phyloP scores from a whole-genome alignment of 306 rosid species.

The Sesbania bispinosa region DNA sequence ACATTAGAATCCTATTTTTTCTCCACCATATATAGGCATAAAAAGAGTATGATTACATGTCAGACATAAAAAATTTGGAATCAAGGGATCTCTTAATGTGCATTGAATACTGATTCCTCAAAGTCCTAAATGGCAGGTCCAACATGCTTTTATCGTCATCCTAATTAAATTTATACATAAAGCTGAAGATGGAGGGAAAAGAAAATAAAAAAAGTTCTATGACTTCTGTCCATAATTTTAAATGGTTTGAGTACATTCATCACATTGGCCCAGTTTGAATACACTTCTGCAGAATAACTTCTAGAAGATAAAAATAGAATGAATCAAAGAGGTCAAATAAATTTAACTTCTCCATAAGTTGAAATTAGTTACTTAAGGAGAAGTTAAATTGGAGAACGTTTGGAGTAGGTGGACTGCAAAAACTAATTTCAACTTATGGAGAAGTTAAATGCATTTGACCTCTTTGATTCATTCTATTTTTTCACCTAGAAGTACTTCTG shows the following conservation, averaged over 20 bases:
- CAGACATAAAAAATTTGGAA: background rate
- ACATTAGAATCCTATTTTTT: slow-evolving; percentile 9
- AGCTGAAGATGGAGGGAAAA: background rate
- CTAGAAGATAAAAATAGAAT: too few species aligned
- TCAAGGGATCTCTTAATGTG: background rate
- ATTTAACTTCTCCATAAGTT: too few species aligned
- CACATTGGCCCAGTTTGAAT: background rate
- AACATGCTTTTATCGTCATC: background rate
- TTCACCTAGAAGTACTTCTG: too few species aligned
- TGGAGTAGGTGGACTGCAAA: too few species aligned
- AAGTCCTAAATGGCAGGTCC: background rate
- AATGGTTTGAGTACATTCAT: background rate
- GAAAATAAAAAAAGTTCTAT: background rate
- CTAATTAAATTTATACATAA: background rate
- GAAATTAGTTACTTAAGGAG: too few species aligned
- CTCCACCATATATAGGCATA: background rate
- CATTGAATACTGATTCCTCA: background rate
- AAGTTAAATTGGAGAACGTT: too few species aligned
- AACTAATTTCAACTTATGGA: too few species aligned
- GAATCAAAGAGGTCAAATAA: too few species aligned
- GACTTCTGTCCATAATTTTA: background rate
- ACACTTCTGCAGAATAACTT: too few species aligned
- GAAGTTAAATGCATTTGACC: too few species aligned
- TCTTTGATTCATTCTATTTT: too few species aligned
- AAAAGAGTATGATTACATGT: background rate